phyloP scores from a whole-genome alignment of 1,284 basidiomycete species.

The Ustilago cynodontis region DNA sequence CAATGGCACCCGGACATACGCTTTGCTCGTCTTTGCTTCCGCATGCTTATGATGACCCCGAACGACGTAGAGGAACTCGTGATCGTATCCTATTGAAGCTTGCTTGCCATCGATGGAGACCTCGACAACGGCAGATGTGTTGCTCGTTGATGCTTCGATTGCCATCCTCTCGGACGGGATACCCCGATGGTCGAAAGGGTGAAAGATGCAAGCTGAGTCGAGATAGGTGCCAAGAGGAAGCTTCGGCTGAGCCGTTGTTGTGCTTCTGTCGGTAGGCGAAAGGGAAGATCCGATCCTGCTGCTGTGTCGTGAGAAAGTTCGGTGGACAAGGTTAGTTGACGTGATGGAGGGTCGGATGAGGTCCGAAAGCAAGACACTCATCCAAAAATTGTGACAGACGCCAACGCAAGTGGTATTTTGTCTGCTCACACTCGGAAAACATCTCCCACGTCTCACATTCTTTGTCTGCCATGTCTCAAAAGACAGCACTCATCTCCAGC shows the following conservation, averaged over 20 bases:
- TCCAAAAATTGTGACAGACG: not conserved
- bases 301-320: not conserved
- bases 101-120: conserved; percentile 62
- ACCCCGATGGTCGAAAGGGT: too few relatives aligned
- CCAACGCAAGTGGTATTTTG: not conserved
- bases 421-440: too few relatives aligned
- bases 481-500: too few relatives aligned
- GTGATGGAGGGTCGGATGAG: not conserved
- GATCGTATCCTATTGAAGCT: conserved; percentile 52
- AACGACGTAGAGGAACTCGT: conserved; percentile 56
- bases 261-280: not conserved
- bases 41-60: conserved; percentile 30
- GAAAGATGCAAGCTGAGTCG: too few relatives aligned
- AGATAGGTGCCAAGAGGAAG: not conserved
- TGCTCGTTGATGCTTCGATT: not conserved
- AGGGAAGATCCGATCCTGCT: not conserved
- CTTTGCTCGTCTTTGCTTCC: conserved; percentile 20
- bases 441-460: too few relatives aligned
- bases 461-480: too few relatives aligned
- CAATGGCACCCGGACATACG: conserved; percentile 53
- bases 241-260: not conserved
- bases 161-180: conserved; percentile 8
- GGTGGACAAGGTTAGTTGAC: not conserved
- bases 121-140: conserved; percentile 21
- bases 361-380: conserved; percentile 3